Evolutionary conservation across 768 basidiomycete genomes (phyloP), one percentile per base, ranked within the genome.

Genomic region (Boletus tomentosulus): DNA sequence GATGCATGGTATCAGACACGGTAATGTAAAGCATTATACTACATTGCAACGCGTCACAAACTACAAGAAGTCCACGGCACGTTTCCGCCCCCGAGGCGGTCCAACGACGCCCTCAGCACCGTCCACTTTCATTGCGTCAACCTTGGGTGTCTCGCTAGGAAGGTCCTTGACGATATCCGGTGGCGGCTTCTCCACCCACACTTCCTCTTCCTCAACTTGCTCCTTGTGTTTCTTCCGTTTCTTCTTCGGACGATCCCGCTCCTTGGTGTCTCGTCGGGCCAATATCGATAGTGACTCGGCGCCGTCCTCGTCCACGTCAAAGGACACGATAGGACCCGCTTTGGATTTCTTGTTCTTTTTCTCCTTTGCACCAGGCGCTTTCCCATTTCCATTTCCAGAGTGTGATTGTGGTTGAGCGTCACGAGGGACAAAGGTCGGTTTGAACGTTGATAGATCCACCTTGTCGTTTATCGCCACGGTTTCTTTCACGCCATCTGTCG

Each of bases 341-440:
- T 77, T 78, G 55, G 73, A 61, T 60, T 81, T 78, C 63, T 83
- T 78, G 56, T 69, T 71, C 55, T 74, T 74, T 49, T 78, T 75
- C 50, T 80, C 75, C 64, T 80, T 84, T 37, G 71, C 68, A 49
- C 68, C 67, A 16, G 64, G 57, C 45, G 74, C 75, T 62, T 80
- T 73, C 46, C 71, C 73, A 50, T 73, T 73, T 33, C 66, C 63
- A 16, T 34, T 53, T 13, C 30, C 33, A 33, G 15, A 11, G 5
- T 38, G 35, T 48, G 78, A 78, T 2, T 78, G 76, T 50, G 69
- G 68, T 9, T 71, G 65, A 2, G 67, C 54, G 19, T 71, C 72
- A 8, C 74, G 71, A 6, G 85, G 84, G 8, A 91, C 82, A 66
- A 98, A 98, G 0, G 85, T 89, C 1, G 95, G 95, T 62, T 86